These are phyloP conservation scores for Erysimum cheiranthoides DNA, from an alignment of 345 rosid species.

Conservation along the genomic window DNA sequence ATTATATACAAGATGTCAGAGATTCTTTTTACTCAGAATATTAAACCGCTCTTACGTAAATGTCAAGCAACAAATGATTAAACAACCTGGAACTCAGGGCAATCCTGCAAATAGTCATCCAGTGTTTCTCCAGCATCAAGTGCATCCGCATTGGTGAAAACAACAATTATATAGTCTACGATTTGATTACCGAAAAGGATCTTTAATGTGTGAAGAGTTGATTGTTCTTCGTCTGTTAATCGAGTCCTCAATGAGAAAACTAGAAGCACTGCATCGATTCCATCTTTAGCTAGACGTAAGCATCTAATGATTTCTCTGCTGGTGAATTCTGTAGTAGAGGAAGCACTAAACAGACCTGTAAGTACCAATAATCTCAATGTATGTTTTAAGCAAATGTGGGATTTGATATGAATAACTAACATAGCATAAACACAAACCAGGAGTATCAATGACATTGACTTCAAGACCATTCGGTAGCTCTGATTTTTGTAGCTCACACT, in stretches of 20 bases:
- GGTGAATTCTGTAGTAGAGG: neutral
- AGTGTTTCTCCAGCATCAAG: neutral
- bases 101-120: neutral
- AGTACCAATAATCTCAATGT: neutral
- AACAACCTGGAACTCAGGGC: constrained; percentile 1
- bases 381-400: neutral
- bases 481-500: constrained; percentile 16
- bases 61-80: neutral
- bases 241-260: constrained; percentile 11
- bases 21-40: neutral
- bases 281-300: constrained; percentile 8
- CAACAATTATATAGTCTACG: neutral
- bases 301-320: constrained; percentile 10
- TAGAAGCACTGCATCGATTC: constrained; percentile 18
- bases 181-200: constrained; percentile 18
- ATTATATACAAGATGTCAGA: neutral
- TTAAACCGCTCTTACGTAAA: neutral
- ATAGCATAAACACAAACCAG: constrained; percentile 48
- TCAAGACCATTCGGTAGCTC: constrained; percentile 56
- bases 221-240: neutral
- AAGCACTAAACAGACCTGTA: constrained; percentile 21
- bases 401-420: neutral
- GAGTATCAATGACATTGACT: constrained; percentile 80
- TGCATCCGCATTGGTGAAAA: constrained; percentile 11
- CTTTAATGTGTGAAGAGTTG: neutral